A percentile compares a stretch with the other conserved stretches of the same genome.
Evolutionary conservation across 2,329 filamentous ascomycete species (phyloP).

Genomic region (Penicillium sp.): DNA sequence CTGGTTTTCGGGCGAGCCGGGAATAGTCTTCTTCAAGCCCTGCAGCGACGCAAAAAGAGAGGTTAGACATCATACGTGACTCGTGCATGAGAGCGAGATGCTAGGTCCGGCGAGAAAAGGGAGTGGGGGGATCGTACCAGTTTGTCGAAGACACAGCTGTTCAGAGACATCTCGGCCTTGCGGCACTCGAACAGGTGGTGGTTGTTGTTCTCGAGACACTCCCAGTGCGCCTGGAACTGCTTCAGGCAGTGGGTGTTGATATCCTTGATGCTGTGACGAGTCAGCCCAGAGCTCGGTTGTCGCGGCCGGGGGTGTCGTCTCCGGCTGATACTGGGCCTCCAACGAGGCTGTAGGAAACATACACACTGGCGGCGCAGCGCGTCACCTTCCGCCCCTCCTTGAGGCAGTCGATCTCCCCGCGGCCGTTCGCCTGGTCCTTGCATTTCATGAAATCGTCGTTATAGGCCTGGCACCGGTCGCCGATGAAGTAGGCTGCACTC

Average conservation of each 20-base stretch:
- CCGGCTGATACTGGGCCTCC: constrained; percentile 3
- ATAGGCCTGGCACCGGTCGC: constrained; percentile 87
- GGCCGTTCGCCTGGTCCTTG: constrained; percentile 90
- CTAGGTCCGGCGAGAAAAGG: neutral
- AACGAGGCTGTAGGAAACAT: constrained; percentile 27
- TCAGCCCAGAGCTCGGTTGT: constrained; percentile 1
- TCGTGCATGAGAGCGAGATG: too few relatives aligned
- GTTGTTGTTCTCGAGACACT: constrained; percentile 95
- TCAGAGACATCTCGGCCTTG: constrained; percentile 80
- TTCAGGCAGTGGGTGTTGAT: constrained; percentile 92
- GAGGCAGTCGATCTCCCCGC: constrained; percentile 90
- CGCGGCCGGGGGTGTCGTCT: neutral
- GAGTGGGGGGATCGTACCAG: constrained; percentile 61
- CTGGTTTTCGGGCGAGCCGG: constrained; percentile 66
- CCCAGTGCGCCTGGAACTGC: constrained; percentile 91
- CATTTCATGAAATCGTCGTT: constrained; percentile 99
- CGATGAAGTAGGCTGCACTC: constrained; percentile 94
- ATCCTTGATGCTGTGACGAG: constrained; percentile 70
- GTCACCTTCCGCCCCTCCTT: constrained; percentile 96
- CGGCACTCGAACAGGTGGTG: constrained; percentile 97
- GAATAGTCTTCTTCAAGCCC: constrained; percentile 79
- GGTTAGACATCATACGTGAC: neutral
- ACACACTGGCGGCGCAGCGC: constrained; percentile 94
- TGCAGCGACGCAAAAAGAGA: constrained; percentile 44
- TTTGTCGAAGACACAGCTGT: constrained; percentile 94